Evolutionary conservation across 345 rosid species (phyloP).

Genomic region (Gossypium bickii): DNA sequence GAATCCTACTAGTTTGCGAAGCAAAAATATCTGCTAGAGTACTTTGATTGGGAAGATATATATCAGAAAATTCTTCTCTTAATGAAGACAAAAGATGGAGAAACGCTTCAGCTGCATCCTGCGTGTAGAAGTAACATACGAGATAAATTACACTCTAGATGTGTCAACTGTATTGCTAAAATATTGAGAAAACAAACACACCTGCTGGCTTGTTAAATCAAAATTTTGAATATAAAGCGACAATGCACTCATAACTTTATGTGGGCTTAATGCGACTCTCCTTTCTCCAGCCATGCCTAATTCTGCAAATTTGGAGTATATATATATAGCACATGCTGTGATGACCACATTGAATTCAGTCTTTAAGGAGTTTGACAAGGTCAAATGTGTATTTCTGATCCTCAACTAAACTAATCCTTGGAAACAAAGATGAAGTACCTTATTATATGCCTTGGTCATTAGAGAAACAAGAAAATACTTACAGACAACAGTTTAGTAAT

Average conservation of each 20-base stretch:
- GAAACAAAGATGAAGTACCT: not conserved
- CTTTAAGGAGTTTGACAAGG: not conserved
- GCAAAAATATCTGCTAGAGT: constrained; percentile 42
- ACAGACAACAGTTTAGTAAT: not conserved
- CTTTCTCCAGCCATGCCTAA: constrained; percentile 33
- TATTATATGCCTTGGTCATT: not conserved
- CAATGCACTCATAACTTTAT: constrained; percentile 69
- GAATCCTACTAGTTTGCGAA: constrained; percentile 47
- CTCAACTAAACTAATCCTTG: not conserved
- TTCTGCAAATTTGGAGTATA: constrained; percentile 31
- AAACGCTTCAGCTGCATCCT: constrained; percentile 96
- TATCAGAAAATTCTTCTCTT: constrained; percentile 62
- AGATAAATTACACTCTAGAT: constrained; percentile 15
- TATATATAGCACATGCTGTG: not conserved
- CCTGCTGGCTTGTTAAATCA: constrained; percentile 82
- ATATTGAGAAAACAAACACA: constrained; percentile 19
- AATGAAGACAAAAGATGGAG: constrained; percentile 73
- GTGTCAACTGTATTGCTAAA: not conserved
- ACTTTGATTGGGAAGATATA: constrained; percentile 41
- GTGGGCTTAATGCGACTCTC: constrained; percentile 51
- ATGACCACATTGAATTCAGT: not conserved
- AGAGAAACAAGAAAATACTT: not conserved
- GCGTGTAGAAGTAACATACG: constrained; percentile 12
- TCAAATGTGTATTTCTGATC: not conserved
- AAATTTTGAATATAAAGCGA: constrained; percentile 48